Evolutionary conservation across 257 asterid species (phyloP).

Genomic region (Thymus quinquecostatus): DNA sequence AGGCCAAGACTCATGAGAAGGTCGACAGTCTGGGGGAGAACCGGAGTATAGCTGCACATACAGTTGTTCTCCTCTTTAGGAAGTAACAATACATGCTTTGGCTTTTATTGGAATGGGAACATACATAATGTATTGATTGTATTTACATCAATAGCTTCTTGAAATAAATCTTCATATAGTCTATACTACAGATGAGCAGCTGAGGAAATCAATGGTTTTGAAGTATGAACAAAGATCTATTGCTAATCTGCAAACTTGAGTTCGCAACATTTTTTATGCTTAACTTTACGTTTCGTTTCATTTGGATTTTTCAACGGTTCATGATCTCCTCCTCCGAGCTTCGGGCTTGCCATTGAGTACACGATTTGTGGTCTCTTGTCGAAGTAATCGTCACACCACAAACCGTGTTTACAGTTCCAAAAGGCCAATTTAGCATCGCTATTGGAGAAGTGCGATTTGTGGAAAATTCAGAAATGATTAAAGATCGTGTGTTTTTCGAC

Average conservation of each 20-base stretch:
- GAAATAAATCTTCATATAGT: not conserved
- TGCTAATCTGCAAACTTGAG: not conserved
- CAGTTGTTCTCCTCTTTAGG: slow-evolving; percentile 84
- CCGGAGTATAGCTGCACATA: slow-evolving; percentile 95
- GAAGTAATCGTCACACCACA: too few species aligned
- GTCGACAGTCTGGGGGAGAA: slow-evolving; percentile 98
- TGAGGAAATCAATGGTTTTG: not conserved
- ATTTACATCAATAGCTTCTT: not conserved
- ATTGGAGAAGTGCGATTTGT: too few species aligned
- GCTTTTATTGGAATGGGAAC: slow-evolving; percentile 30
- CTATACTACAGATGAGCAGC: not conserved
- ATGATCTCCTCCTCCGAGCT: too few species aligned
- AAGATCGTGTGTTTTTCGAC: too few species aligned
- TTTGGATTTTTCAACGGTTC: not conserved
- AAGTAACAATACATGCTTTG: slow-evolving; percentile 35
- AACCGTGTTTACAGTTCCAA: too few species aligned
- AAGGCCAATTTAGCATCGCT: too few species aligned
- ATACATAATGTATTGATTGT: not conserved
- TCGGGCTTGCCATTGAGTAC: too few species aligned
- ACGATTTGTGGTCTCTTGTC: too few species aligned
- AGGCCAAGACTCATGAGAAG: slow-evolving; percentile 96
- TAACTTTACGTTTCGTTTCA: not conserved
- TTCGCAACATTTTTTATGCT: not conserved
- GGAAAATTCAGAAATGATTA: too few species aligned
- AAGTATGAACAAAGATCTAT: not conserved